phyloP scores from a whole-genome alignment of 2,329 filamentous ascomycete genomes.

The Cryoendolithus antarcticus region DNA sequence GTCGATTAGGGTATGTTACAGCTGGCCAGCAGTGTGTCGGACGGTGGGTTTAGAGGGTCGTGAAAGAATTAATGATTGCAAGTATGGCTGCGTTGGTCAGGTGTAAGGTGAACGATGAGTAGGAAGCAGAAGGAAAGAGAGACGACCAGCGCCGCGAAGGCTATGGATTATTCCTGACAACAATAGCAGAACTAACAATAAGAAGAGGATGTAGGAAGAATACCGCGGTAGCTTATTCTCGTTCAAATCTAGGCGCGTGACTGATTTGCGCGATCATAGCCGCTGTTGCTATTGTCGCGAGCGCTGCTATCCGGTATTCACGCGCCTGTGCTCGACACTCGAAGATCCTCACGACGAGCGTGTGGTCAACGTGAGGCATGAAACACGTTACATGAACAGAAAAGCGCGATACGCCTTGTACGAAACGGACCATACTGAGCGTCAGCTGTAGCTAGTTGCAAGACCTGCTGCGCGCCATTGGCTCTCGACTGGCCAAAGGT shows the following conservation, averaged over 20 bases:
- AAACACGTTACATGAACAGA: conserved; percentile 7
- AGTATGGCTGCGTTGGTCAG: background rate
- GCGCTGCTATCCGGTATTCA: conserved; percentile 12
- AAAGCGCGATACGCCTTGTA: background rate
- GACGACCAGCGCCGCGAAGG: conserved; percentile 16
- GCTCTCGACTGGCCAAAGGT: background rate
- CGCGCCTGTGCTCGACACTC: conserved; percentile 8
- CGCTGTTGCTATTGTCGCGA: conserved; percentile 17
- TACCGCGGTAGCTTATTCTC: background rate
- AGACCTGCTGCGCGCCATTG: background rate
- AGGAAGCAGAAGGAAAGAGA: conserved; percentile 9
- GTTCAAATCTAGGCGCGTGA: background rate
- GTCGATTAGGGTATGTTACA: conserved; percentile 5
- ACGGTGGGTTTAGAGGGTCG: background rate
- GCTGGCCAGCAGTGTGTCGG: conserved; percentile 16
- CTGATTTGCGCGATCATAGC: background rate
- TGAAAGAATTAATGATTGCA: background rate
- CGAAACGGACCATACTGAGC: background rate
- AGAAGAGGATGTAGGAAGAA: conserved; percentile 11
- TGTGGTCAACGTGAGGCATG: conserved; percentile 6
- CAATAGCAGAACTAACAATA: conserved; percentile 28
- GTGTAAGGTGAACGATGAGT: conserved; percentile 7
- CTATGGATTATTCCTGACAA: conserved; percentile 18
- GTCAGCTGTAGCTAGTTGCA: background rate
- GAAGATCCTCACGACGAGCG: conserved; percentile 5